Conservation (phyloP, 768 basidiomycete species). For the Pulveroboletus ravenelii region DNA sequence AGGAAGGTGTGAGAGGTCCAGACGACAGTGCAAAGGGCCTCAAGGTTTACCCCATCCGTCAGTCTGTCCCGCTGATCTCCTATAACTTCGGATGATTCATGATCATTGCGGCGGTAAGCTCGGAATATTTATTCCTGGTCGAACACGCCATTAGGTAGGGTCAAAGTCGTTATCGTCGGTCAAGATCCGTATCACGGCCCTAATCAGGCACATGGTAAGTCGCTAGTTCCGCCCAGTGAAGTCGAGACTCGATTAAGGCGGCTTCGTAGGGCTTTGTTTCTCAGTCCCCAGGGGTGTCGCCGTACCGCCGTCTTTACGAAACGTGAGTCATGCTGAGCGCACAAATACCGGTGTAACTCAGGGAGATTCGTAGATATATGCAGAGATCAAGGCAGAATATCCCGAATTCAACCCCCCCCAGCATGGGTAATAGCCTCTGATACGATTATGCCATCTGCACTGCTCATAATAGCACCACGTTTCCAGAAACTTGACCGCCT, state of each 20-base stretch:
- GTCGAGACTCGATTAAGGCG: conserved; percentile 6
- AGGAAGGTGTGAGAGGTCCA: conserved; percentile 54
- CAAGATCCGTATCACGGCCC: conserved; percentile 84
- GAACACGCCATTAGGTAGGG: conserved; percentile 75
- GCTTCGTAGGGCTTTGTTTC: conserved; percentile 68
- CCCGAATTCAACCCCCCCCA: conserved; percentile 72
- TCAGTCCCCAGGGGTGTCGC: conserved; percentile 77
- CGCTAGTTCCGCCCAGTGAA: conserved; percentile 4
- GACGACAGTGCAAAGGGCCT: conserved; percentile 41
- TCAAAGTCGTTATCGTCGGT: conserved; percentile 85
- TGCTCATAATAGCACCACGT: conserved; percentile 2
- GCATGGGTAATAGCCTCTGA: conserved; percentile 63
- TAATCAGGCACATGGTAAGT: conserved; percentile 80
- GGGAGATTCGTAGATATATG: conserved; percentile 62
- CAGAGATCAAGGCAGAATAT: conserved; percentile 79
- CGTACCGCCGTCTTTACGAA: conserved; percentile 77
- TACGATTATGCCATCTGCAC: conserved; percentile 7
- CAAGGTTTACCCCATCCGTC: conserved; percentile 78
- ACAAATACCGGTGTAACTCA: conserved; percentile 9
- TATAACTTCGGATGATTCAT: conserved; percentile 3
- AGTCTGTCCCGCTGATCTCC: conserved; percentile 28
- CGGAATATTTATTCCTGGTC: conserved; percentile 91
- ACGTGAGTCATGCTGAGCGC: conserved; percentile 43
- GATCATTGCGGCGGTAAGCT: conserved; percentile 40
- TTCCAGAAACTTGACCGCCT: conserved; percentile 67